These are phyloP conservation scores for Fusarium sp. DNA, from an alignment of 2,329 filamentous ascomycete species.

Conservation along the genomic window DNA sequence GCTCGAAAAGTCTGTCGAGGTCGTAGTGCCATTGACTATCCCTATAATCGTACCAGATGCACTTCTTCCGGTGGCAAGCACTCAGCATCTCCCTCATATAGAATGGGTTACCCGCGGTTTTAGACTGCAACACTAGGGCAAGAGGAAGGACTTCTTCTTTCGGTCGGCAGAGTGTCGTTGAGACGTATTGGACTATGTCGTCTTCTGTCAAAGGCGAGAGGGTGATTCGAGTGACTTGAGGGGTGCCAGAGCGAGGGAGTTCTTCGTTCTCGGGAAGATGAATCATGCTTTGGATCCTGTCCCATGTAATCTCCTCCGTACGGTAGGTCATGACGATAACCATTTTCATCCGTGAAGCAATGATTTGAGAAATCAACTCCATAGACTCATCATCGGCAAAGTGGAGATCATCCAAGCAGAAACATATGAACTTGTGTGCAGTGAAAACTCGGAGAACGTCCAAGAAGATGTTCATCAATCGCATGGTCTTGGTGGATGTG, in stretches of 20 bases:
- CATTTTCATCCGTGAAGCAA: slow-evolving; percentile 82
- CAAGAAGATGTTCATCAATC: slow-evolving; percentile 87
- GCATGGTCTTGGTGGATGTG: slow-evolving; percentile 72
- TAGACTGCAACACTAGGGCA: slow-evolving; percentile 87
- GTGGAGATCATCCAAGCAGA: slow-evolving; percentile 90
- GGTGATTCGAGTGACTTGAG: slow-evolving; percentile 75
- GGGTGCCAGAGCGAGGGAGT: slow-evolving; percentile 58
- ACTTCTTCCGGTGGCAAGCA: slow-evolving; percentile 85
- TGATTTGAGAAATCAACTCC: slow-evolving; percentile 84
- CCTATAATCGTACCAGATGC: slow-evolving; percentile 91
- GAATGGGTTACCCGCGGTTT: slow-evolving; percentile 89
- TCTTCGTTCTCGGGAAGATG: slow-evolving; percentile 67
- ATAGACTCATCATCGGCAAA: slow-evolving; percentile 90
- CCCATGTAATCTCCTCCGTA: slow-evolving; percentile 71
- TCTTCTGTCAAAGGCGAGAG: slow-evolving; percentile 80
- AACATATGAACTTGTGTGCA: slow-evolving; percentile 85
- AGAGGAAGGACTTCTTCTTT: slow-evolving; percentile 80
- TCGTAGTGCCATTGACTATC: slow-evolving; percentile 86
- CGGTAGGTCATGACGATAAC: slow-evolving; percentile 83
- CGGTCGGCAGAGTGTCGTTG: slow-evolving; percentile 80
- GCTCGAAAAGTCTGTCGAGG: slow-evolving; percentile 84
- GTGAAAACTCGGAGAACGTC: slow-evolving; percentile 87
- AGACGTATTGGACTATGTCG: slow-evolving; percentile 85
- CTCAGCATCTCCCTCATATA: slow-evolving; percentile 93
- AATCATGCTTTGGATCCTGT: slow-evolving; percentile 66